phyloP scores from a whole-genome alignment of 441 rosid species.

The Bruguiera hainesii region DNA sequence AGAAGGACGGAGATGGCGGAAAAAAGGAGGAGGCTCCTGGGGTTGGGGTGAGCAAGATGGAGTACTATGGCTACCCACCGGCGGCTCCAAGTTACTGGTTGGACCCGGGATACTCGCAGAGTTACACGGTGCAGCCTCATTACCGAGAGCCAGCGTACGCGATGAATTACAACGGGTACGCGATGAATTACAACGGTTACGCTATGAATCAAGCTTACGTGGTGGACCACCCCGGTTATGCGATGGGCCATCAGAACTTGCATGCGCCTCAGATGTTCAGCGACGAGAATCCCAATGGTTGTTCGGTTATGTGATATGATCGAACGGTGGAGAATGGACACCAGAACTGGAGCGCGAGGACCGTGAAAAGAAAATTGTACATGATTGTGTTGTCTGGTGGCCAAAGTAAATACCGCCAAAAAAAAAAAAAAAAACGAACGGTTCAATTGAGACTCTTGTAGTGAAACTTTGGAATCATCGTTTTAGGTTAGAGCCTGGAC shows the following conservation, averaged over 20 bases:
- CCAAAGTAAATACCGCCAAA: constrained; percentile 1
- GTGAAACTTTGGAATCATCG: constrained; percentile 10
- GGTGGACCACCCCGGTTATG: constrained; percentile 10
- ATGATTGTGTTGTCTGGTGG: background rate
- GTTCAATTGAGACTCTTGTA: background rate
- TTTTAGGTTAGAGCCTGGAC: background rate
- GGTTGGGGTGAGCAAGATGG: constrained; percentile 61
- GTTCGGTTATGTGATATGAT: constrained; percentile 27
- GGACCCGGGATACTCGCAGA: constrained; percentile 19
- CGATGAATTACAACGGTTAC: background rate
- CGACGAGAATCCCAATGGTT: constrained; percentile 36
- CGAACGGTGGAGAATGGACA: background rate
- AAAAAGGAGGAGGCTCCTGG: constrained; percentile 35
- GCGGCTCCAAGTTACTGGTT: constrained; percentile 29
- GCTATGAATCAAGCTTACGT: constrained; percentile 11
- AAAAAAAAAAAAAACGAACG: too few species aligned
- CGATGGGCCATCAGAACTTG: constrained; percentile 11
- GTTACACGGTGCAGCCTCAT: constrained; percentile 8
- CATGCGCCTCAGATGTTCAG: constrained; percentile 31
- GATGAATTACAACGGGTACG: background rate
- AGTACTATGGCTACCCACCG: constrained; percentile 41
- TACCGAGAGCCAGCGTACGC: constrained; percentile 7
- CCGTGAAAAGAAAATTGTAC: background rate
- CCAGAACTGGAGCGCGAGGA: too few species aligned
- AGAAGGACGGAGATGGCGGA: constrained; percentile 32